phyloP scores from a whole-genome alignment of 352 stramenopile genomes.

The Pythium rishiriense region DNA sequence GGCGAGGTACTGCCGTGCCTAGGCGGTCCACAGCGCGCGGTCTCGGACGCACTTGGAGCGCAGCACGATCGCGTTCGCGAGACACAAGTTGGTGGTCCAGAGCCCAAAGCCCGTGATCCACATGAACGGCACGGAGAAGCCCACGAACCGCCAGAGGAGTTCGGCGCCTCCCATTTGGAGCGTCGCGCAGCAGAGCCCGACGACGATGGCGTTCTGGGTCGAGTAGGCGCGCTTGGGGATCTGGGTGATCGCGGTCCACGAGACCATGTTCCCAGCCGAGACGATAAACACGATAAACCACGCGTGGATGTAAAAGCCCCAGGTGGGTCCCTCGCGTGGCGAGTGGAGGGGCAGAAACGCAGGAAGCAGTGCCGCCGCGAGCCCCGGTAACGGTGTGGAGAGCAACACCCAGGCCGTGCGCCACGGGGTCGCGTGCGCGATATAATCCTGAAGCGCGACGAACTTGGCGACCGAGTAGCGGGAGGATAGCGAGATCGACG shows the following conservation, averaged over 20 bases:
- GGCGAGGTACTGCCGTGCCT: background rate
- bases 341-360: background rate
- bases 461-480: slow-evolving; percentile 11
- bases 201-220: background rate
- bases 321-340: slow-evolving; percentile 1
- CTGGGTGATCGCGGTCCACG: slow-evolving; percentile 6
- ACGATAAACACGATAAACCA: slow-evolving; percentile 10
- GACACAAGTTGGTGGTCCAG: background rate
- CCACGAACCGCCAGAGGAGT: background rate
- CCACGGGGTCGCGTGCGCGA: background rate
- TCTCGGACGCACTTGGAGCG: slow-evolving; percentile 3
- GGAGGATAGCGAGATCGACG: background rate
- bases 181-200: background rate
- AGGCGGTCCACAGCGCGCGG: background rate
- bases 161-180: background rate
- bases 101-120: background rate
- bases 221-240: slow-evolving; percentile 1
- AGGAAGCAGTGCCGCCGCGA: background rate
- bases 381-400: background rate
- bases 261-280: slow-evolving; percentile 7
- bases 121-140: slow-evolving; percentile 19
- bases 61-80: slow-evolving; percentile 10
- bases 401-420: background rate
- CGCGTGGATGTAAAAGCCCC: background rate
- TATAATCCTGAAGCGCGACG: slow-evolving; percentile 4